Base-by-base conservation (phyloP, 2,329 filamentous ascomycete species). In the Claviceps sp. region DNA sequence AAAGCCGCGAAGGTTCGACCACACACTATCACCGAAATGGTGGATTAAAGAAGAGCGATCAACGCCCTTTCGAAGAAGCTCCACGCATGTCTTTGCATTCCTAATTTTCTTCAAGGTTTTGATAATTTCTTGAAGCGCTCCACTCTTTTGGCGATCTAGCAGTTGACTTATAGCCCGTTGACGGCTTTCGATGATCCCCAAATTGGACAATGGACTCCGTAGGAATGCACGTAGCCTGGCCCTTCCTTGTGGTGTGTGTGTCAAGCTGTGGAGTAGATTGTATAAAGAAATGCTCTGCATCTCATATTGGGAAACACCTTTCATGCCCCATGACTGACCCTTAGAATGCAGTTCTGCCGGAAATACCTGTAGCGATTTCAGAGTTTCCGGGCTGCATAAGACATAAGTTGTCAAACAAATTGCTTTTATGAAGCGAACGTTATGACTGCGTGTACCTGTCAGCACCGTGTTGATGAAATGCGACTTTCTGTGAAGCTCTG, bases 221-320 rank as follows among this genome's bases (percentile, higher is more conserved):
- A 98, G 93, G 49, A 86, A 77, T 59, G 87, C 83, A n/a, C 86
- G 83, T 5, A 98, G 73, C 44, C 78, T 75, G 26, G 71, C 62
- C 58, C 81, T 88, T 0, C 93, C 93, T 63, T 96, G 89, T 1
- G 85, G 77, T 3, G 89, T 96, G 51, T 77, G 77, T 26, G 85
- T 82, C 34, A 93, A 71, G 51, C 80, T 74, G 53, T 85, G 80
- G 55, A 96, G 94, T 0, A 97, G 70, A 0, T 87, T 90, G 64
- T 86, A 95, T 0, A 95, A 70, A 0, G 88, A 97, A 1, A 93
- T 73, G 16, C 81, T 85, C 68, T 95, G 89, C 64, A 91, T 95
- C 1, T 78, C 77, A 20, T 78, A 82, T 1, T 77, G 80, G 26
- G 72, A 59, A 29, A 53, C 61, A 17, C 57, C 48, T 46, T 60